These are phyloP conservation scores for Neofusicoccum sp. DNA, from an alignment of 2,329 filamentous ascomycete genomes.

Conservation along the genomic window DNA sequence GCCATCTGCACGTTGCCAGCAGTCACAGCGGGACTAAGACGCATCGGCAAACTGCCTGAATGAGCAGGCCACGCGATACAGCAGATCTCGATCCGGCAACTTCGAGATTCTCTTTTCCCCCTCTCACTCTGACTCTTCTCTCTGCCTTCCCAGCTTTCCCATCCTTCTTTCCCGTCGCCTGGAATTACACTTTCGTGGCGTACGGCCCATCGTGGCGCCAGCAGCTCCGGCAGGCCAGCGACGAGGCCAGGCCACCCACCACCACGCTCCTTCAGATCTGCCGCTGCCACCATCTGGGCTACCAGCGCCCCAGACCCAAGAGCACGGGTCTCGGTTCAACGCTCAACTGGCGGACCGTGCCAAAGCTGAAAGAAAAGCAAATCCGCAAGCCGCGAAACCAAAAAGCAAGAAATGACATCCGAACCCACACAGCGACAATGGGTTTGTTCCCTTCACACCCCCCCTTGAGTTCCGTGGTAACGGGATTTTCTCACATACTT, in stretches of 20 bases:
- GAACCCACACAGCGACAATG: background rate
- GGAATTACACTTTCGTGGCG: background rate
- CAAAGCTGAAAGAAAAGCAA: background rate
- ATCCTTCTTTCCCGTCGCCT: too few species aligned
- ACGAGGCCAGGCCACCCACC: background rate
- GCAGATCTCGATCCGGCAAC: slow-evolving; percentile 4
- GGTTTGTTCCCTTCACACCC: background rate
- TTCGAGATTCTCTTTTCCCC: background rate
- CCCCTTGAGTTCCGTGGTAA: too few species aligned
- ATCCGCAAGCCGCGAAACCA: background rate
- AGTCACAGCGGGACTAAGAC: background rate
- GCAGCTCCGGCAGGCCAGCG: background rate
- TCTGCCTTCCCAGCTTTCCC: background rate
- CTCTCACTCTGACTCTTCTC: background rate
- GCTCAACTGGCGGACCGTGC: background rate
- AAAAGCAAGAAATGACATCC: slow-evolving; percentile 2
- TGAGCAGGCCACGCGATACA: background rate
- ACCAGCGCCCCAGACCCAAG: background rate
- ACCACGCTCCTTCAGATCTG: background rate
- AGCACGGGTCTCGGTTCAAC: background rate
- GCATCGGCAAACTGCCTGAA: background rate
- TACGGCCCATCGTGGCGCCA: background rate
- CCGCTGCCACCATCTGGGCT: background rate
- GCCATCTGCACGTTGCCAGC: background rate
- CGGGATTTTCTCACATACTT: background rate